Conservation (phyloP, 108 stramenopile genomes). For the Conticribra guillardii region DNA sequence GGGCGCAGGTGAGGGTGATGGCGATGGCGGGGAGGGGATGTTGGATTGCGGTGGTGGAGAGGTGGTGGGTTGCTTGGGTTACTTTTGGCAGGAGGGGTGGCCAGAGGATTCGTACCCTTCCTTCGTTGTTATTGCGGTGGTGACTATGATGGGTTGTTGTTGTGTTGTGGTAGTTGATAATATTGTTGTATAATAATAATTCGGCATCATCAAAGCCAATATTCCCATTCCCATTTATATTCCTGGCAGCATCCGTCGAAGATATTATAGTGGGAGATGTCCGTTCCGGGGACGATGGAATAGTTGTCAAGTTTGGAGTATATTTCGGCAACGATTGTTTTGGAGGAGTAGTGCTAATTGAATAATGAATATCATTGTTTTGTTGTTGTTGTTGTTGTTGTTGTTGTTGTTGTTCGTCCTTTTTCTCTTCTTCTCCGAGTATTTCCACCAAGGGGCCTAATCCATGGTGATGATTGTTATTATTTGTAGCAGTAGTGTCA, state of each 20-base stretch:
- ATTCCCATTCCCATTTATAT: no score
- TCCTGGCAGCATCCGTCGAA: no score
- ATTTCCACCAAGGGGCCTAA: constrained; percentile 51
- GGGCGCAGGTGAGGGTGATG: constrained; percentile 72
- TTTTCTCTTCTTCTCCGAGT: constrained; percentile 54
- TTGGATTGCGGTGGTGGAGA: constrained; percentile 54
- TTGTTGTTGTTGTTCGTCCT: constrained; percentile 38
- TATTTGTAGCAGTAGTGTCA: not conserved
- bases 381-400: constrained; percentile 3
- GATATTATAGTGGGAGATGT: not conserved
- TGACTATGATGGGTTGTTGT: not conserved
- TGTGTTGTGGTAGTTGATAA: no score
- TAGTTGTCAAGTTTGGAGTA: constrained; percentile 26
- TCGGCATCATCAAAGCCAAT: no score
- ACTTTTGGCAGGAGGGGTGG: constrained; percentile 78
- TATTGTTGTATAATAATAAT: no score
- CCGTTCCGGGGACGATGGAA: constrained; percentile 33
- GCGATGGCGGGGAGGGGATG: constrained; percentile 68
- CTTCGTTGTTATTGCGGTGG: constrained; percentile 1
- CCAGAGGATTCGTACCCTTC: constrained; percentile 76
- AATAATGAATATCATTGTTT: not conserved
- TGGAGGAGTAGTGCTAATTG: no score
- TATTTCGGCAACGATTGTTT: constrained; percentile 11
- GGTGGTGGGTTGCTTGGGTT: constrained; percentile 50
- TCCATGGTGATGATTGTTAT: constrained; percentile 1